Evolutionary conservation across 768 basidiomycete genomes (phyloP).

Genomic region (Suillus spraguei): DNA sequence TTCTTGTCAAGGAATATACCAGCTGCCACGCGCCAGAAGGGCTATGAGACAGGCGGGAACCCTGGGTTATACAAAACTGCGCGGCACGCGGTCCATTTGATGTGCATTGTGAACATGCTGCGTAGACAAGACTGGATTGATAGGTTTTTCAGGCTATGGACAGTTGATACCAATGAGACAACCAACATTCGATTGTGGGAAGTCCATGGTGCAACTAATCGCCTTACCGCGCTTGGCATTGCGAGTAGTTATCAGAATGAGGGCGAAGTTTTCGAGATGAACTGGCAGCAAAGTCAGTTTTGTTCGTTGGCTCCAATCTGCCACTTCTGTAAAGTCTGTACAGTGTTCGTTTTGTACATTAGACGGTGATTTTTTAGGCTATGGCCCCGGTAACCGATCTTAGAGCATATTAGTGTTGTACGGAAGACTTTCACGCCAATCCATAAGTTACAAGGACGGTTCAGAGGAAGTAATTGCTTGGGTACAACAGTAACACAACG

Average conservation of each 20-base stretch:
- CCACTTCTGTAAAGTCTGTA: not conserved
- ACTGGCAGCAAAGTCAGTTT: conserved; percentile 22
- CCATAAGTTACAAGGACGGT: not conserved
- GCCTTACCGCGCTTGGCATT: conserved; percentile 20
- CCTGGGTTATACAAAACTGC: conserved; percentile 22
- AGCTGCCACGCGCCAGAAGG: conserved; percentile 11
- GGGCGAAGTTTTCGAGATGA: conserved; percentile 19
- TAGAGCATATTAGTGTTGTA: conserved; percentile 3
- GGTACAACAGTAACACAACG: not conserved
- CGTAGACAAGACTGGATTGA: not conserved
- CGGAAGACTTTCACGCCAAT: not conserved
- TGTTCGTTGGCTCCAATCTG: not conserved
- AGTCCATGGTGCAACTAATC: conserved; percentile 15
- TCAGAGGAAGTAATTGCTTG: not conserved
- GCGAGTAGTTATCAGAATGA: conserved; percentile 28
- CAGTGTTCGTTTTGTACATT: conserved; percentile 23
- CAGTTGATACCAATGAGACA: conserved; percentile 5
- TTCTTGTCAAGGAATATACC: conserved; percentile 21
- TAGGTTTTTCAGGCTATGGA: conserved; percentile 19
- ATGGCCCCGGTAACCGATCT: conserved; percentile 9
- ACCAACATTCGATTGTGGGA: conserved; percentile 9
- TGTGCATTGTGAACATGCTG: conserved; percentile 11
- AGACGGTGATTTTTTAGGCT: not conserved
- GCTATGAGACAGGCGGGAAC: conserved; percentile 22
- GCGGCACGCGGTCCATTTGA: conserved; percentile 16